A percentile compares a stretch with the other conserved stretches of the same genome.
Evolutionary conservation across 2,329 filamentous ascomycete species (phyloP).

Genomic region (Metarhizium robertsii): DNA sequence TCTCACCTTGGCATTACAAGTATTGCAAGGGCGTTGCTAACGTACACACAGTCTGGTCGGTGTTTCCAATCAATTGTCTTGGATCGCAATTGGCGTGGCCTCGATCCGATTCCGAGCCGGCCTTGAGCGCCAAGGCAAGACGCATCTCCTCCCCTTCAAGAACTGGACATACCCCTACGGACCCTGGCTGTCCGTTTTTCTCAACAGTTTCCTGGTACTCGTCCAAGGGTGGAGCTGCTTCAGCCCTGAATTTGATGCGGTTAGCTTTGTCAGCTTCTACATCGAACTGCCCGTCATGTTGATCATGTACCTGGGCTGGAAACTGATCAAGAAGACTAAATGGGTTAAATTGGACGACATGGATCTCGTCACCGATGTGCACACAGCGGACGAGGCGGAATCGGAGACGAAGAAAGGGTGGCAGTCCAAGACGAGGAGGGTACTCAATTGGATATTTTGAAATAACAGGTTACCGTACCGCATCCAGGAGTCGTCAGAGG

Average conservation of each 20-base stretch:
- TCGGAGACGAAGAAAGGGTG: conserved; percentile 27
- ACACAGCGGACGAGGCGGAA: conserved; percentile 31
- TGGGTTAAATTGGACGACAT: conserved; percentile 46
- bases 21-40: conserved; percentile 2
- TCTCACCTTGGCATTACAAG: not conserved
- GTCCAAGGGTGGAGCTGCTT: conserved; percentile 57
- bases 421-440: conserved; percentile 30
- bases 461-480: not conserved
- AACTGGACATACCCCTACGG: conserved; percentile 60
- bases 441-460: conserved; percentile 25
- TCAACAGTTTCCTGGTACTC: conserved; percentile 51
- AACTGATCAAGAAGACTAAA: conserved; percentile 56
- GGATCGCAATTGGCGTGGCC: conserved; percentile 55
- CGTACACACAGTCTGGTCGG: conserved; percentile 42
- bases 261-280: conserved; percentile 56
- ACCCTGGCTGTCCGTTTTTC: conserved; percentile 43
- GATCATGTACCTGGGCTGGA: conserved; percentile 61
- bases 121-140: conserved; percentile 47
- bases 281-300: conserved; percentile 53
- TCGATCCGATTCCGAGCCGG: conserved; percentile 56
- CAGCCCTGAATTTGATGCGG: conserved; percentile 45
- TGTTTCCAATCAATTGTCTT: conserved; percentile 58
- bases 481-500: not conserved
- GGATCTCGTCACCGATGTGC: conserved; percentile 54
- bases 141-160: conserved; percentile 51